These are phyloP conservation scores for Chaetomium sp. DNA, from an alignment of 2,329 filamentous ascomycete genomes.

Conservation along the genomic window DNA sequence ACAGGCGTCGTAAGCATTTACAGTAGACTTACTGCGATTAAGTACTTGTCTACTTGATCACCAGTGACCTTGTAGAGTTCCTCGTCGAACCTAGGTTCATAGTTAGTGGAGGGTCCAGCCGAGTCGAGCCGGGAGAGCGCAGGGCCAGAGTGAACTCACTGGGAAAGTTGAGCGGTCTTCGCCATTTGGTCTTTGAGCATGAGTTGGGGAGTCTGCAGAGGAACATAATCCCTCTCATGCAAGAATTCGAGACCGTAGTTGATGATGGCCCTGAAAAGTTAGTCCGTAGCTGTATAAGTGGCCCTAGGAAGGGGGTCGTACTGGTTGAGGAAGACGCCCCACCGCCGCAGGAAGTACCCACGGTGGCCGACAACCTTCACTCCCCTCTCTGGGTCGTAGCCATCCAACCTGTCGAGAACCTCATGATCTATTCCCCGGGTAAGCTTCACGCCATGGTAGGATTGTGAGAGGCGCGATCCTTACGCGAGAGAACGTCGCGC, in stretches of 20 bases:
- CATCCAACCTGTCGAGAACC: constrained; percentile 78
- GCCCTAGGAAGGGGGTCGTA: constrained; percentile 1
- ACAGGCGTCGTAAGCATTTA: background rate
- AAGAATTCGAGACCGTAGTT: constrained; percentile 95
- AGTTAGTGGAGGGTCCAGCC: background rate
- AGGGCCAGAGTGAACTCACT: constrained; percentile 32
- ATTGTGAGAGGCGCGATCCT: constrained; percentile 1
- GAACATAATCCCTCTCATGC: constrained; percentile 69
- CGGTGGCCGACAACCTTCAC: constrained; percentile 92
- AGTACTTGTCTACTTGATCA: constrained; percentile 78
- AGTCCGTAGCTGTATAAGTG: background rate
- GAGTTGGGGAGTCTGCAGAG: constrained; percentile 83
- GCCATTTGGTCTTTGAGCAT: constrained; percentile 96
- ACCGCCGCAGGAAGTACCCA: constrained; percentile 85
- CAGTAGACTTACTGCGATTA: constrained; percentile 43
- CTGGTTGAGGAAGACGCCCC: constrained; percentile 55
- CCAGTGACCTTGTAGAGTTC: constrained; percentile 97
- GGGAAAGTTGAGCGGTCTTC: constrained; percentile 93
- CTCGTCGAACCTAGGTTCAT: constrained; percentile 63
- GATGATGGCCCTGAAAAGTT: constrained; percentile 65
- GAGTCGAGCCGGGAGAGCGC: background rate
- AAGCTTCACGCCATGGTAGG: background rate
- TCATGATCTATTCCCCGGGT: constrained; percentile 58
- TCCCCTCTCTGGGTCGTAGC: constrained; percentile 87
- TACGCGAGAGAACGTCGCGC: constrained; percentile 66